Percentiles rank a stretch among this genome's conserved stretches.
phyloP scores from a whole-genome alignment of 2,329 filamentous ascomycete genomes.

The Penicillium sp. region DNA sequence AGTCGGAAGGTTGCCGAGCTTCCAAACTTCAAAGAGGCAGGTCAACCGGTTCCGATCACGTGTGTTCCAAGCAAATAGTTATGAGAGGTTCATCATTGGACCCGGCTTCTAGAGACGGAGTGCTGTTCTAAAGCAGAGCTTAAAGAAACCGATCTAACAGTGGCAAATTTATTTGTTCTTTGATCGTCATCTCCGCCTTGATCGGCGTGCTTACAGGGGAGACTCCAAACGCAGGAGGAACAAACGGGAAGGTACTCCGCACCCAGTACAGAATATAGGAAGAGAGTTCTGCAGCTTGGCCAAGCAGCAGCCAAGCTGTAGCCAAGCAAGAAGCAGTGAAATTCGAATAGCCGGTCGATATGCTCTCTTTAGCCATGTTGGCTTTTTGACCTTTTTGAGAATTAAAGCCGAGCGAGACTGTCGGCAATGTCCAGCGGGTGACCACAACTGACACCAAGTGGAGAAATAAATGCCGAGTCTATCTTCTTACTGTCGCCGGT shows the following conservation, averaged over 20 bases:
- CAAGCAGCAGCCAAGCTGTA: background rate
- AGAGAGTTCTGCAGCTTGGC: background rate
- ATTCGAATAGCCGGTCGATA: constrained; percentile 3
- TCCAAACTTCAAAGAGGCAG: background rate
- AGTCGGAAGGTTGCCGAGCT: constrained; percentile 17
- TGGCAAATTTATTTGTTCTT: background rate
- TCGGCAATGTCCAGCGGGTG: background rate
- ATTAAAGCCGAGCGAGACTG: background rate
- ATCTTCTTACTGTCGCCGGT: constrained; percentile 11
- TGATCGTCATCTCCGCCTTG: constrained; percentile 1
- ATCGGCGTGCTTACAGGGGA: background rate
- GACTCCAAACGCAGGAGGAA: background rate
- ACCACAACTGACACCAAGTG: constrained; percentile 7
- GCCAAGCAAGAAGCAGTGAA: constrained; percentile 1
- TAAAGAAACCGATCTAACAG: background rate
- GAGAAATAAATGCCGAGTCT: constrained; percentile 7
- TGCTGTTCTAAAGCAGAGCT: background rate
- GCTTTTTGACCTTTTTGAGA: constrained; percentile 1
- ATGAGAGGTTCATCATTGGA: background rate
- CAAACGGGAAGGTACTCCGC: background rate
- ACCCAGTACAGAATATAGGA: background rate
- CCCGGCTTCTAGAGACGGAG: background rate
- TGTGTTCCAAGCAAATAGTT: background rate
- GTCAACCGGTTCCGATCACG: background rate
- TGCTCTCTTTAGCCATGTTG: constrained; percentile 1